Percentiles rank a stretch among this genome's conserved stretches.
phyloP scores from a whole-genome alignment of 768 basidiomycete species.

The Agrocybe praecox region DNA sequence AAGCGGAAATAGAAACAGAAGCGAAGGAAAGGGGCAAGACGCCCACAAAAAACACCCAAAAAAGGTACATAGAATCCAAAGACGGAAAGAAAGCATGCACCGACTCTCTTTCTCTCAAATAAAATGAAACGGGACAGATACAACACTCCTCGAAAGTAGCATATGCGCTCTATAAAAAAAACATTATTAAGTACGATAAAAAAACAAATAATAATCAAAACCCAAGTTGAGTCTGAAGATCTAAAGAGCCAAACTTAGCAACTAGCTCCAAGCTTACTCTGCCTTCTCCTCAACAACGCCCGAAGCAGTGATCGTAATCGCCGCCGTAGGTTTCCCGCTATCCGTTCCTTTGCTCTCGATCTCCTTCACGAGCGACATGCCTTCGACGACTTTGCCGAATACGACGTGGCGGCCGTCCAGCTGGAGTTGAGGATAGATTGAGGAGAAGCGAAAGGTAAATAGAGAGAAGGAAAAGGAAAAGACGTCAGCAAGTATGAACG shows the following conservation, averaged over 20 bases:
- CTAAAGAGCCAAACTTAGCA: too few species aligned
- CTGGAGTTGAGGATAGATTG: constrained; percentile 23
- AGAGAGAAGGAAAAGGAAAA: background rate
- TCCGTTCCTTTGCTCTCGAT: constrained; percentile 51
- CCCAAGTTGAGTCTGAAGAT: constrained; percentile 4
- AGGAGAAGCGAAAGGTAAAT: background rate
- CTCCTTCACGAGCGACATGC: constrained; percentile 63
- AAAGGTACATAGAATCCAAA: too few species aligned
- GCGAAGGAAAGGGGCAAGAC: too few species aligned
- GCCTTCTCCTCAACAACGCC: constrained; percentile 42
- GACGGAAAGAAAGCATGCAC: too few species aligned
- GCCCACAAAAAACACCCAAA: too few species aligned
- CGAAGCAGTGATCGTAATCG: constrained; percentile 61
- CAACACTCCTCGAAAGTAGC: too few species aligned
- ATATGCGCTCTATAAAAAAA: too few species aligned
- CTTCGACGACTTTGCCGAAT: constrained; percentile 69
- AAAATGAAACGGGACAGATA: too few species aligned
- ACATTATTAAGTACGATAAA: too few species aligned
- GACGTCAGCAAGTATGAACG: background rate
- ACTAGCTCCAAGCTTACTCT: background rate
- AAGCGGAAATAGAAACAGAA: too few species aligned
- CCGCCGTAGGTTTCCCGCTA: constrained; percentile 38
- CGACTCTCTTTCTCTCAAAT: too few species aligned
- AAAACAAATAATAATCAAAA: background rate
- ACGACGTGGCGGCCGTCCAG: constrained; percentile 71